Percentiles rank a stretch among this genome's conserved stretches.
Evolutionary conservation across 345 rosid genomes (phyloP).

Genomic region (Erucastrum elatum): DNA sequence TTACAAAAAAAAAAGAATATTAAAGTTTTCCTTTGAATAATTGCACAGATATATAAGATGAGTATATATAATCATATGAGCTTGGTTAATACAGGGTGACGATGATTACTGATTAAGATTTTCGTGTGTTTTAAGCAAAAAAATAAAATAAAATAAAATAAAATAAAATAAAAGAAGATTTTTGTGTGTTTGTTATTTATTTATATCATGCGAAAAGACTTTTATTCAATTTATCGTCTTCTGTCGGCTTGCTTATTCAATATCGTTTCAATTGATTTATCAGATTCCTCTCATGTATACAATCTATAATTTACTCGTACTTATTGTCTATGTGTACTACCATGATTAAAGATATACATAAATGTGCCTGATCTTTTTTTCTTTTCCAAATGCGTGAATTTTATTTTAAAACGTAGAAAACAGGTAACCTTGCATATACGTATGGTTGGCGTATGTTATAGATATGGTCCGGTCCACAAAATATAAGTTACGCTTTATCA

Average conservation of each 20-base stretch:
- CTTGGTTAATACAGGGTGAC: background rate
- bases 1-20: too few species aligned
- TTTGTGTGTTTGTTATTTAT: background rate
- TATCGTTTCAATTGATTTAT: background rate
- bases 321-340: background rate
- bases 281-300: background rate
- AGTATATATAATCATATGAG: background rate
- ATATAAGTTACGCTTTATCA: conserved; percentile 6
- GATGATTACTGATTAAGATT: background rate
- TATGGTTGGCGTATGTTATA: conserved; percentile 26
- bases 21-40: background rate
- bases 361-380: background rate
- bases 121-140: background rate
- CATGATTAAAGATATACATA: background rate
- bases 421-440: conserved; percentile 20
- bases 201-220: background rate
- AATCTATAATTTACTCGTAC: background rate
- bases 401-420: conserved; percentile 10
- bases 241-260: background rate
- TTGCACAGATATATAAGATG: background rate
- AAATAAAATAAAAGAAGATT: too few species aligned
- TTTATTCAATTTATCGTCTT: background rate
- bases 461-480: conserved; percentile 35
- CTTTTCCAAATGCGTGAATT: background rate
- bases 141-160: too few species aligned